These are phyloP conservation scores for Russula olivacea DNA, from an alignment of 768 basidiomycete species.

Conservation along the genomic window DNA sequence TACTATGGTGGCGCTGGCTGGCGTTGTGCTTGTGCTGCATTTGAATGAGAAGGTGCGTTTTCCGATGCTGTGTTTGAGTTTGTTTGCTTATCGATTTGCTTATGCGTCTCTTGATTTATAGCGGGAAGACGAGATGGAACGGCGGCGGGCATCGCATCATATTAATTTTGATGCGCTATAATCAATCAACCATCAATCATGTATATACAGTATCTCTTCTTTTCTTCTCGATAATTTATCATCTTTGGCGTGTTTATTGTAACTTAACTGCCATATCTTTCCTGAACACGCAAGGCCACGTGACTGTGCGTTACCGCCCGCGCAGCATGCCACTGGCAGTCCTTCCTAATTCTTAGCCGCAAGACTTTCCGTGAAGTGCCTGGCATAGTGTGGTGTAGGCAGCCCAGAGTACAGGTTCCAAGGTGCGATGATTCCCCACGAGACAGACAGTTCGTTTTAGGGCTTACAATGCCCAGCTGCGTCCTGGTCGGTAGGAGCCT, in stretches of 20 bases:
- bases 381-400: no score
- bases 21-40: constrained; percentile 83
- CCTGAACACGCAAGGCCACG: no score
- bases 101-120: constrained; percentile 31
- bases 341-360: no score
- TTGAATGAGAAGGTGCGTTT: constrained; percentile 81
- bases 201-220: not conserved
- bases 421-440: not conserved
- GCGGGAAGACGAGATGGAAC: constrained; percentile 87
- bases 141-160: constrained; percentile 83
- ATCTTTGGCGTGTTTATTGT: not conserved
- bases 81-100: not conserved
- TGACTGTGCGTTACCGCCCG: no score
- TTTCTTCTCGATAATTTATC: not conserved
- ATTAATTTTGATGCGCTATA: constrained; percentile 97
- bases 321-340: no score
- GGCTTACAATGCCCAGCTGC: not conserved
- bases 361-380: no score
- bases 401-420: not conserved
- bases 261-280: no score
- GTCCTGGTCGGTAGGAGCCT: no score
- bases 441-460: not conserved
- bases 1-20: constrained; percentile 64
- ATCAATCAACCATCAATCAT: constrained; percentile 17
- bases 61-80: not conserved